These are phyloP conservation scores for Penstemon newberryi DNA, from an alignment of 257 asterid species.

Conservation along the genomic window DNA sequence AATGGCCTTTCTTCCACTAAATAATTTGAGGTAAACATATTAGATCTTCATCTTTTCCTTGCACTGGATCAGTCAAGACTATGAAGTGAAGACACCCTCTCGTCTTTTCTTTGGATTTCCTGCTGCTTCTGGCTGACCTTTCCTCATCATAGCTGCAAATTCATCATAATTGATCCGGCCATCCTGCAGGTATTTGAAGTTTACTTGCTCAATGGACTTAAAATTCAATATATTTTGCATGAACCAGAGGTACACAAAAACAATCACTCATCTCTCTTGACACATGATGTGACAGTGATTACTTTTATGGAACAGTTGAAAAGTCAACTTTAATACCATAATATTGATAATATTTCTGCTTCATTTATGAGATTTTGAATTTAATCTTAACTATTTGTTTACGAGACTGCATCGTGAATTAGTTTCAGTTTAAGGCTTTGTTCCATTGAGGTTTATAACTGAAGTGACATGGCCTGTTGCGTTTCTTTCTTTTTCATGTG, in stretches of 20 bases:
- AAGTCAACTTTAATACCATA: too few relatives aligned
- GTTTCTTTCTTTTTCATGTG: too few relatives aligned
- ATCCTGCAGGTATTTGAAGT: slow-evolving; percentile 48
- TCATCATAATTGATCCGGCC: slow-evolving; percentile 82
- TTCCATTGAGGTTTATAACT: too few relatives aligned
- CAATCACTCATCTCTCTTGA: too few relatives aligned
- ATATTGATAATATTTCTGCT: too few relatives aligned
- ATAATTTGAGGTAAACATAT: slow-evolving; percentile 19
- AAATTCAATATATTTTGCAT: neutral
- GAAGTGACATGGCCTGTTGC: too few relatives aligned
- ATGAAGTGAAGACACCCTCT: slow-evolving; percentile 44
- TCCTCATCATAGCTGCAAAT: slow-evolving; percentile 87
- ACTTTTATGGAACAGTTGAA: too few relatives aligned
- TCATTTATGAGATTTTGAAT: too few relatives aligned
- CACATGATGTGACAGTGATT: too few relatives aligned
- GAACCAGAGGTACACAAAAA: neutral
- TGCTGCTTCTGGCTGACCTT: slow-evolving; percentile 70
- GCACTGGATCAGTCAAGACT: slow-evolving; percentile 17
- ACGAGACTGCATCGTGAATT: too few relatives aligned
- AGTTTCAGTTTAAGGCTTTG: too few relatives aligned
- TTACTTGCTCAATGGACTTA: neutral
- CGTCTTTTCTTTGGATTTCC: slow-evolving; percentile 66
- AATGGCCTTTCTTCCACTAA: slow-evolving; percentile 26
- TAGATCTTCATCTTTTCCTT: slow-evolving; percentile 9
- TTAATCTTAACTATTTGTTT: too few relatives aligned